phyloP scores from a whole-genome alignment of 176 grass and related monocot genomes.

The Zoysia pacifica region DNA sequence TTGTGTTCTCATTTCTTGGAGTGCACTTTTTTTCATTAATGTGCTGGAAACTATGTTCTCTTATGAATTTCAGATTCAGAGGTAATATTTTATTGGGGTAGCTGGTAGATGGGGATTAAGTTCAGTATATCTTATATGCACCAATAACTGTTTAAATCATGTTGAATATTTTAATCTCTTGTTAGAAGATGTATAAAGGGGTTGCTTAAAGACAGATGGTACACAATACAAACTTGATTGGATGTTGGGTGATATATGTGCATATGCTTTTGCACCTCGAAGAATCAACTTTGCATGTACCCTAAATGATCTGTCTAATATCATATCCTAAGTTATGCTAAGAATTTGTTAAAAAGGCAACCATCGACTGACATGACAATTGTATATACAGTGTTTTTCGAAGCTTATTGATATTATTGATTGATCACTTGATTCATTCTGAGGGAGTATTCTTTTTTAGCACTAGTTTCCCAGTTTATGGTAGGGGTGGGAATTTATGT shows the following conservation, averaged over 20 bases:
- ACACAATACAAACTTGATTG: neutral
- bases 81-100: neutral
- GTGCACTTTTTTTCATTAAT: slow-evolving; percentile 7
- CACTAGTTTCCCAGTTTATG: too few relatives aligned
- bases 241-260: slow-evolving; percentile 3
- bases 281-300: neutral
- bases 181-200: neutral
- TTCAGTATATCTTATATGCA: slow-evolving; percentile 7
- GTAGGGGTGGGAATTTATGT: too few relatives aligned
- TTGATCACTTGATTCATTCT: neutral
- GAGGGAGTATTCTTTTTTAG: too few relatives aligned
- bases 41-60: neutral
- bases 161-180: slow-evolving; percentile 1
- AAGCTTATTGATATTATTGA: neutral
- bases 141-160: neutral
- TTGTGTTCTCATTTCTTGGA: slow-evolving; percentile 25
- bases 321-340: slow-evolving; percentile 15
- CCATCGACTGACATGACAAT: neutral
- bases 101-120: neutral
- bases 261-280: neutral
- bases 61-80: slow-evolving; percentile 8
- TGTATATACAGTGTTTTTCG: neutral
- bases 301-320: slow-evolving; percentile 2
- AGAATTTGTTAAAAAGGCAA: slow-evolving; percentile 9
- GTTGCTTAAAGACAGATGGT: too few relatives aligned